Evolutionary conservation across 2,329 filamentous ascomycete genomes (phyloP), one percentile per base, ranked within the genome.

Genomic region (Parastagonospora nodorum): DNA sequence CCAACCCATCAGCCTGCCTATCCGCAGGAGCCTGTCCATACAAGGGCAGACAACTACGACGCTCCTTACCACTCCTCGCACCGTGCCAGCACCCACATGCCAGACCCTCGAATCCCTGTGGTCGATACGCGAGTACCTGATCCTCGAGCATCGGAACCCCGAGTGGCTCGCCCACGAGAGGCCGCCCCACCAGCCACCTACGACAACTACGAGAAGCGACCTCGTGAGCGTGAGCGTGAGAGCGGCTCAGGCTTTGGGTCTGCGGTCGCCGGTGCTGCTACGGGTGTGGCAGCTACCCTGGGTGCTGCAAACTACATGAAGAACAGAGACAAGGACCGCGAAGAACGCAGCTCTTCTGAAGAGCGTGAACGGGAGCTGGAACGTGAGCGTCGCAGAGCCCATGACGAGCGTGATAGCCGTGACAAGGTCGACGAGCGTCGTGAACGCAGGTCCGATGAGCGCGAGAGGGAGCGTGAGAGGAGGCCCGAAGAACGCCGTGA

Each of bases 331-430:
- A 63, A 64, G 33, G 67, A 68, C 24, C 53, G 51, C 7, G 63
- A 66, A 19, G 57, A 55, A 51, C 62, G 76, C 36, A 75, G 45
- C 80, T 49, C 46, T 7, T 49, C 46, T 24, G 46, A 49, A 32
- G 46, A 76, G 61, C 61, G 56, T 27, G 67, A 64, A 51, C 58
- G 49, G 28, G 68, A 62, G 69, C 68, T 81, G 74, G 68, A 77
- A 64, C 69, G 82, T 74, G 68, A 77, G 64, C 56, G 60, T 16
- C 60, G 58, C 15, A 57, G 53, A 44, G 60, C 65, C 37, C 56
- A 66, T 15, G 68, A 72, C 24, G 73, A 71, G 35, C 66, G 67
- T 16, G 62, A 65, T 24, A 54, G 56, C 35, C 61, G 60, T 35
- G 63, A 64, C 36, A 57, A 62, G 14, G 53, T 52, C 32, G 62